Conservation (phyloP, 225 moss, liverwort and hornwort species). For the Physcomitrium patens region DNA sequence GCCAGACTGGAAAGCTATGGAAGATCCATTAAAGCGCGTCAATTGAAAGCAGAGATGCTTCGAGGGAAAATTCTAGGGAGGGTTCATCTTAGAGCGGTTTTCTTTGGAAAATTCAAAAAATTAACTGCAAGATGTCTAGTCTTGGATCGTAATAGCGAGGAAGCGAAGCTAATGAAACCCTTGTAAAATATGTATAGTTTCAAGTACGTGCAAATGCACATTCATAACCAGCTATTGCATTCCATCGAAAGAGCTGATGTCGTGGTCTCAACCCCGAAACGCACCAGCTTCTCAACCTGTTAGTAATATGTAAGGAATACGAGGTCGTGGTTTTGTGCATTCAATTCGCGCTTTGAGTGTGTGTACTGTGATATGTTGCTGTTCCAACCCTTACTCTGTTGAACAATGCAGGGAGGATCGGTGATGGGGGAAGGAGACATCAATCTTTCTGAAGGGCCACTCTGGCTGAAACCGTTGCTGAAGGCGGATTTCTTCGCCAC, state of each 20-base stretch:
- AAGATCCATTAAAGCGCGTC: neutral
- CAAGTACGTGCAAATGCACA: constrained; percentile 13
- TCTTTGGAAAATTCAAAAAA: neutral
- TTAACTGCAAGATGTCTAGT: neutral
- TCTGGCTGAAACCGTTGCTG: constrained; percentile 87
- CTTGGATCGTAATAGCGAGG: neutral
- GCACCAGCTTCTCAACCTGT: neutral
- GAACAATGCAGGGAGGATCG: constrained; percentile 49
- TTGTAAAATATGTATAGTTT: neutral
- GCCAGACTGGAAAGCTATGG: neutral
- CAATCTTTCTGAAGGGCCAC: constrained; percentile 57
- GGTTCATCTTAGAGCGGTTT: neutral
- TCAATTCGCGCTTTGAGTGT: constrained; percentile 7
- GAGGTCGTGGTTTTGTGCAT: neutral
- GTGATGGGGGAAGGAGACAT: constrained; percentile 54
- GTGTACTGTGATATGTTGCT: neutral
- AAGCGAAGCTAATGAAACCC: neutral
- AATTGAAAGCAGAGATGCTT: neutral
- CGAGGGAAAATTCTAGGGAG: neutral
- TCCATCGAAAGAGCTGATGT: constrained; percentile 8
- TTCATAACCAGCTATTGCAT: constrained; percentile 10
- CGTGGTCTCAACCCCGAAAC: constrained; percentile 16
- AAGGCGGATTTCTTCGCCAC: constrained; percentile 84
- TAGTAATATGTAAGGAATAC: neutral
- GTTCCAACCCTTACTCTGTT: constrained; percentile 1